A percentile compares a stretch with the other conserved stretches of the same genome.
These are phyloP conservation scores for Wickerhamiella shivajii DNA, from an alignment of 805 yeast species.

Conservation along the genomic window DNA sequence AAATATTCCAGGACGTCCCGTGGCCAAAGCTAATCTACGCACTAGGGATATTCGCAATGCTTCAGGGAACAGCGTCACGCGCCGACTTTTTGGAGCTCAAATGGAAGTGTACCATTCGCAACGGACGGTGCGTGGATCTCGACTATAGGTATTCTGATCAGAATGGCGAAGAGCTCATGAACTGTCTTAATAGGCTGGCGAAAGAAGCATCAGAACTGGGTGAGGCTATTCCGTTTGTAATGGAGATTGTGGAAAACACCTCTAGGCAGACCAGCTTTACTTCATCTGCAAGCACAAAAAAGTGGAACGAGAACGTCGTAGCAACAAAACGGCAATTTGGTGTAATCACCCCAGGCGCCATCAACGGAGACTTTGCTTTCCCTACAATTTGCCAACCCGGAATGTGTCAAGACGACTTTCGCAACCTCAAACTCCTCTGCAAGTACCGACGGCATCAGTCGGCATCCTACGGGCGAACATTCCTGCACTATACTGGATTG, in stretches of 20 bases:
- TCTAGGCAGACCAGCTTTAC: background rate
- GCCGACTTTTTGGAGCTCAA: conserved; percentile 1
- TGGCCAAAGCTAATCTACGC: conserved; percentile 2
- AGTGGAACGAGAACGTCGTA: background rate
- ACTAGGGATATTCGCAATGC: background rate
- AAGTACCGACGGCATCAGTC: conserved; percentile 10
- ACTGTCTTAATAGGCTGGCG: too few relatives aligned
- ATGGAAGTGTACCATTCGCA: background rate
- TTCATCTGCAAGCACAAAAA: background rate
- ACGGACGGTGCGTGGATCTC: background rate
- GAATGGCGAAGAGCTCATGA: too few relatives aligned
- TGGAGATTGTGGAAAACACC: too few relatives aligned
- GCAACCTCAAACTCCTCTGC: background rate
- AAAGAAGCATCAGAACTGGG: too few relatives aligned
- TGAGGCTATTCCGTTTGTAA: too few relatives aligned
- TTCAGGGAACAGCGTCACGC: background rate
- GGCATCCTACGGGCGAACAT: conserved; percentile 25
- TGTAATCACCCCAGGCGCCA: background rate
- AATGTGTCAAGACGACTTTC: background rate
- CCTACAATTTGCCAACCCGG: too few relatives aligned
- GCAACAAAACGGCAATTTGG: background rate
- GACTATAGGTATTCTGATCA: too few relatives aligned
- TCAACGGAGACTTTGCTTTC: too few relatives aligned
- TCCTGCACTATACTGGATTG: conserved; percentile 22
- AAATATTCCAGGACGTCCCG: conserved; percentile 4